A percentile compares a stretch with the other conserved stretches of the same genome.
These are phyloP conservation scores for Rhynchosporium secalis DNA, from an alignment of 2,329 filamentous ascomycete genomes.

Conservation along the genomic window DNA sequence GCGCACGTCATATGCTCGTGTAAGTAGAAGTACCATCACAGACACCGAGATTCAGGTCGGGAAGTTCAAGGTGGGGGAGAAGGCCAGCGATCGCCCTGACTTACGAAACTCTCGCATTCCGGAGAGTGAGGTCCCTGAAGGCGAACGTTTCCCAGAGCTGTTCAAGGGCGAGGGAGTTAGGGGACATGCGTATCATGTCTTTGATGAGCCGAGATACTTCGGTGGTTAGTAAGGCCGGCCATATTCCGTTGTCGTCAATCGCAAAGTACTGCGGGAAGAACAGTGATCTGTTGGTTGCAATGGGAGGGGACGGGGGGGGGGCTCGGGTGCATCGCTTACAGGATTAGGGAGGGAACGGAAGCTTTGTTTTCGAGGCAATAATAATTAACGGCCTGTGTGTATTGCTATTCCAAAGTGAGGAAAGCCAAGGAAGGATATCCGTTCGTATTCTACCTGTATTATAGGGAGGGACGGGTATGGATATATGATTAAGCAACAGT, in stretches of 20 bases:
- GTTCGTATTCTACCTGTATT: too few species aligned
- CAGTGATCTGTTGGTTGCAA: neutral
- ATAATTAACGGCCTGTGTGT: neutral
- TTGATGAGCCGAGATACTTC: slow-evolving; percentile 82
- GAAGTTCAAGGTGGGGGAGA: slow-evolving; percentile 84
- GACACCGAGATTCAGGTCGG: slow-evolving; percentile 96
- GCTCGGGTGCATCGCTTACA: neutral
- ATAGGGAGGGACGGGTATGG: too few species aligned
- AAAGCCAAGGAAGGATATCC: neutral
- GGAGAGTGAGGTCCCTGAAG: slow-evolving; percentile 74
- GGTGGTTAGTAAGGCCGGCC: slow-evolving; percentile 11
- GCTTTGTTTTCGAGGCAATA: neutral
- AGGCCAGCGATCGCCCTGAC: slow-evolving; percentile 60
- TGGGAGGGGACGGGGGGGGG: neutral
- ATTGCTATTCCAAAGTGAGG: too few species aligned
- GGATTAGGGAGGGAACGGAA: neutral
- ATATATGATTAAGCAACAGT: neutral
- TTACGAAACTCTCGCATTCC: slow-evolving; percentile 57
- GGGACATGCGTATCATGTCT: slow-evolving; percentile 92
- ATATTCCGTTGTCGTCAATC: neutral
- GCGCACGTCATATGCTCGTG: slow-evolving; percentile 83
- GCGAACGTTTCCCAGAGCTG: slow-evolving; percentile 78
- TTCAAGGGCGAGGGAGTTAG: slow-evolving; percentile 85
- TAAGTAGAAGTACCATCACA: slow-evolving; percentile 88
- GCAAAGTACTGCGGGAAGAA: neutral